Conservation (phyloP, 176 grass and related monocot genomes). For the Bonia amplexicaulis region DNA sequence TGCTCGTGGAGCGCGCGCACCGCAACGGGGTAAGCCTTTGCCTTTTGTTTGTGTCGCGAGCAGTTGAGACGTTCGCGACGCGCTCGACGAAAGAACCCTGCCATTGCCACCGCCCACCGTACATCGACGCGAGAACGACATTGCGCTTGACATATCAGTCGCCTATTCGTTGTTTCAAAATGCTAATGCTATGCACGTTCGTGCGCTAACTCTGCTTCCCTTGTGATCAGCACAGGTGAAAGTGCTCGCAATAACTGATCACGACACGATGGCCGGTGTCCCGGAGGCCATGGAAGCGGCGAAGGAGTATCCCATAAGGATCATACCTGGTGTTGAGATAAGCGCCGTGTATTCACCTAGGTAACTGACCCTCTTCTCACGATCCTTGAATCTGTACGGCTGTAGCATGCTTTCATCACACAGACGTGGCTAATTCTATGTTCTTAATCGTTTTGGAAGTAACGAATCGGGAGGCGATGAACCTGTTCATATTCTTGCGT, state of each 20-base stretch:
- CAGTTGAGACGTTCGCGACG: no score
- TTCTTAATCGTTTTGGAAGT: conserved; percentile 28
- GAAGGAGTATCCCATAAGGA: conserved; percentile 45
- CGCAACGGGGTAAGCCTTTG: no score
- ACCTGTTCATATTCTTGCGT: conserved; percentile 79
- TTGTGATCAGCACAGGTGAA: conserved; percentile 63
- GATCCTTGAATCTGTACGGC: no score
- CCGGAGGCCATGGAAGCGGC: conserved; percentile 53
- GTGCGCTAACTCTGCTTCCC: not conserved
- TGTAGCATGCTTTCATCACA: not conserved
- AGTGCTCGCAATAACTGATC: conserved; percentile 74
- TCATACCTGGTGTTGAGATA: conserved; percentile 78
- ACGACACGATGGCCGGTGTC: conserved; percentile 75
- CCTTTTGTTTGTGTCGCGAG: no score
- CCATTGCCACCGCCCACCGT: no score
- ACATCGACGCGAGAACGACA: not conserved
- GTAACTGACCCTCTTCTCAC: conserved; percentile 27
- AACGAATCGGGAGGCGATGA: conserved; percentile 36
- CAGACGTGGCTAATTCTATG: not conserved
- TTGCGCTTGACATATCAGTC: not conserved
- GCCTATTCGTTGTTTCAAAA: no score
- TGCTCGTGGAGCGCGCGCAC: no score
- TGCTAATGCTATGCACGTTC: not conserved
- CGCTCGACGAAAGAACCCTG: no score
- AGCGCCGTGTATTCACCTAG: conserved; percentile 51